Evolutionary conservation across 768 basidiomycete species (phyloP), one percentile per base, ranked within the genome.

Genomic region (Mycena vitilis): DNA sequence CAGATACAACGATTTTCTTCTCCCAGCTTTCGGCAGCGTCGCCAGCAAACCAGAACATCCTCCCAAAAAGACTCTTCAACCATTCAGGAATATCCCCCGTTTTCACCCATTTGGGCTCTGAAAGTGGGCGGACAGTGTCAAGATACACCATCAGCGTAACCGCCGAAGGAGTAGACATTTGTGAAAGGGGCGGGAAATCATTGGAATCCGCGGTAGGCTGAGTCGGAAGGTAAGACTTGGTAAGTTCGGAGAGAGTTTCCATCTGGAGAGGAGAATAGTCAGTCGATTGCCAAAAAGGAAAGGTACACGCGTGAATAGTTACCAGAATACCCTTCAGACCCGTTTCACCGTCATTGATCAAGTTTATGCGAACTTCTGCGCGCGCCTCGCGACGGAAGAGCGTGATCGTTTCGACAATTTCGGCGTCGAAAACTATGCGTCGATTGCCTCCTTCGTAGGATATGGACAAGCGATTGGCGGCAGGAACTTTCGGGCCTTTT

Each of bases 71-170:
- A 73, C 88, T 93, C 78, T 89, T 89, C 73, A 95, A 81, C 96
- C 96, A 99, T 45, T 96, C 95, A 73, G 97, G 95, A 25, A 96
- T 88, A 75, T 96, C 94, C 37, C 97, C 97, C 10, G 92, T 91
- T 78, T 95, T 95, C 44, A 95, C 95, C 98, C 97, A 99, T 77
- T 95, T 93, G 9, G 98, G 95, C 77, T 98, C 96, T 18, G 95
- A 96, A 40, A 99, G 81, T 0, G 98, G 98, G 65, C 93, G 89
- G 38, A 87, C 88, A 64, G 88, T 93, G 78, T 99, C 97, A 69
- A 99, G 87, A 80, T 95, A 87, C 25, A 93, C 90, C 12, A 87
- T 75, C 53, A 98, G 81, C n/a, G 86, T 88, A 22, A 93, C 75
- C 36, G 86, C 86, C 25, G 85, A 79, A 34, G 92, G 89, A 22